Conservation (phyloP, 345 rosid species). For the Arabis hirsuta region DNA sequence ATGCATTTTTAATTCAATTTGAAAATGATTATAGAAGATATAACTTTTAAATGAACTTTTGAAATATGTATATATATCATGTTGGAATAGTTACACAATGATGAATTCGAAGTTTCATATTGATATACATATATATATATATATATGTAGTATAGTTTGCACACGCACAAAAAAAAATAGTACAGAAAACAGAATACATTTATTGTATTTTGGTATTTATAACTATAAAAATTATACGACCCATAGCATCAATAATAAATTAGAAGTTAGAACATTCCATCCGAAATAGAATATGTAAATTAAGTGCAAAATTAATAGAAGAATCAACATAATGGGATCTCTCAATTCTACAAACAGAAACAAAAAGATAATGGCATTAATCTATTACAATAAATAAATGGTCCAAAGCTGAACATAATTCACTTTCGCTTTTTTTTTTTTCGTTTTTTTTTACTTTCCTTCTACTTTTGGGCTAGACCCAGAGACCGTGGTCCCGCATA, state of each 20-base stretch:
- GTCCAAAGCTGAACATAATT: conserved; percentile 28
- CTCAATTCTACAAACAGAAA: conserved; percentile 8
- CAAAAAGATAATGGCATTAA: conserved; percentile 17
- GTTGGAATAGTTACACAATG: neutral
- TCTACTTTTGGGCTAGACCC: conserved; percentile 42
- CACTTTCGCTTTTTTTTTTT: conserved; percentile 27
- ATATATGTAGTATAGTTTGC: too few relatives aligned
- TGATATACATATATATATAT: too few relatives aligned
- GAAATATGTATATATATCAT: too few relatives aligned
- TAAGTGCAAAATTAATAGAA: conserved; percentile 6
- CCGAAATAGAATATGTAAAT: neutral
- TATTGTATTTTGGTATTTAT: neutral
- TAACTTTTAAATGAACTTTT: too few relatives aligned
- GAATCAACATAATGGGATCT: conserved; percentile 19
- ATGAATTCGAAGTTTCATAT: neutral
- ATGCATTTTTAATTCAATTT: too few relatives aligned
- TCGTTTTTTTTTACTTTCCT: conserved; percentile 9
- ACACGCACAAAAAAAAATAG: neutral
- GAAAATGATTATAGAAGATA: too few relatives aligned
- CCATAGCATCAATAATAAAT: conserved; percentile 10
- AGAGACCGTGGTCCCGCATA: conserved; percentile 33
- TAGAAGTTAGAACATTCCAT: neutral
- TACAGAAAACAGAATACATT: neutral
- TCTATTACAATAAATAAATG: conserved; percentile 17
- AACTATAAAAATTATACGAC: neutral